These are phyloP conservation scores for Penicillium odoratum DNA, from an alignment of 495 filamentous ascomycete genomes.

Conservation along the genomic window DNA sequence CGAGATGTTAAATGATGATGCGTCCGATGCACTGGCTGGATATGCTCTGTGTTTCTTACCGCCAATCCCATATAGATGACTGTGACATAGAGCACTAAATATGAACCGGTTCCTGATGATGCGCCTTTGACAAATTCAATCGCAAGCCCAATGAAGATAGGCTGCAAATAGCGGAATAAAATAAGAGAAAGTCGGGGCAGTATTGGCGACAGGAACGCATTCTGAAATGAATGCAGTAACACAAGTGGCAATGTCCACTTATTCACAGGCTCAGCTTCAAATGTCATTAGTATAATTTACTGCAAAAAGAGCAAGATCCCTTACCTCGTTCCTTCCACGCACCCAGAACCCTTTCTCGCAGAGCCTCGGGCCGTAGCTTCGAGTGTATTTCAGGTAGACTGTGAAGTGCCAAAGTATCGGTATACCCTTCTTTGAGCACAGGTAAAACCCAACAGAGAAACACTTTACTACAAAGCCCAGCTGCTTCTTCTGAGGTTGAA, in stretches of 20 bases:
- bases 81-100: constrained; percentile 7
- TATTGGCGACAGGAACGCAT: constrained; percentile 3
- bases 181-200: constrained; percentile 3
- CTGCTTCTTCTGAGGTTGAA: not conserved
- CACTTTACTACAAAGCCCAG: not conserved
- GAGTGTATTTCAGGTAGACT: constrained; percentile 5
- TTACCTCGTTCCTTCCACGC: not conserved
- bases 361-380: not conserved
- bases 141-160: constrained; percentile 7
- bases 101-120: not conserved
- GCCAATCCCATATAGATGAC: constrained; percentile 13
- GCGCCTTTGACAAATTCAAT: constrained; percentile 3
- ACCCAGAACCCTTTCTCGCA: not conserved
- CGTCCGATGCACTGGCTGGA: not conserved
- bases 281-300: not conserved
- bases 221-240: not conserved
- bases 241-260: constrained; percentile 5
- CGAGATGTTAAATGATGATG: not conserved
- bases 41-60: too few relatives aligned
- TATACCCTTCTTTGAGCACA: constrained; percentile 5
- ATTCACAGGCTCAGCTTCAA: not conserved
- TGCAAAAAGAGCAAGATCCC: not conserved
- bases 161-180: constrained; percentile 9
- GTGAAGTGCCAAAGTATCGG: not conserved
- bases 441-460: constrained; percentile 6